Conservation (phyloP, 108 stramenopile species). For the Conticribra guillardii region DNA sequence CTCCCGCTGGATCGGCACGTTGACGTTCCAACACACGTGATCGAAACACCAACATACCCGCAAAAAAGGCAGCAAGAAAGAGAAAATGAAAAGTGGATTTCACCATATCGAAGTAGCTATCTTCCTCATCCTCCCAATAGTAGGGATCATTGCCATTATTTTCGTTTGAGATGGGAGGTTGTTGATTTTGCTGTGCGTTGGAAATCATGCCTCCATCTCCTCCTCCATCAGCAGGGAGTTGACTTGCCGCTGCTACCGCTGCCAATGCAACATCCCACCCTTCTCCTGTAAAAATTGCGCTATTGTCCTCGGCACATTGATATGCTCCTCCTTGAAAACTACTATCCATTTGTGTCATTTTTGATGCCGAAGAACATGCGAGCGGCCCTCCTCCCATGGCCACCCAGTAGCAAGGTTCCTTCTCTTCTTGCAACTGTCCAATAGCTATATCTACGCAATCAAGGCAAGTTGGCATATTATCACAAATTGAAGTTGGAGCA, state of each 20-base stretch:
- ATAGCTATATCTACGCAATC: slow-evolving; percentile 16
- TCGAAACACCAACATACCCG: slow-evolving; percentile 31
- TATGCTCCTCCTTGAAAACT: slow-evolving; percentile 7
- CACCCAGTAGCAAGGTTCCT: slow-evolving; percentile 18
- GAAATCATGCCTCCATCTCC: neutral
- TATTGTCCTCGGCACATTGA: slow-evolving; percentile 10
- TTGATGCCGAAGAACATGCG: neutral
- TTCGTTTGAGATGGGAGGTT: slow-evolving; percentile 1
- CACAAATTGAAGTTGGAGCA: slow-evolving; percentile 2
- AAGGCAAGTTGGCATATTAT: neutral
- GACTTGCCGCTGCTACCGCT: slow-evolving; percentile 9
- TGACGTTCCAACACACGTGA: slow-evolving; percentile 37
- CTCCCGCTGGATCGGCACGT: slow-evolving; percentile 19
- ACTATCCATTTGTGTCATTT: neutral
- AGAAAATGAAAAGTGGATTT: slow-evolving; percentile 36
- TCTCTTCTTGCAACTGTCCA: slow-evolving; percentile 1
- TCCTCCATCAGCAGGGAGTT: neutral
- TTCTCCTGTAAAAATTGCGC: slow-evolving; percentile 18
- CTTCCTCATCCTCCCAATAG: slow-evolving; percentile 30
- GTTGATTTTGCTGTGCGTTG: neutral
- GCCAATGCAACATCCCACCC: slow-evolving; percentile 17
- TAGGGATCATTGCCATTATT: neutral
- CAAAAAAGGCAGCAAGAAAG: slow-evolving; percentile 31
- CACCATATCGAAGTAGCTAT: slow-evolving; percentile 33
- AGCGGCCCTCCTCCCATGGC: neutral